These are phyloP conservation scores for Aureobasidium pullulans DNA, from an alignment of 2,329 filamentous ascomycete genomes.

Conservation along the genomic window DNA sequence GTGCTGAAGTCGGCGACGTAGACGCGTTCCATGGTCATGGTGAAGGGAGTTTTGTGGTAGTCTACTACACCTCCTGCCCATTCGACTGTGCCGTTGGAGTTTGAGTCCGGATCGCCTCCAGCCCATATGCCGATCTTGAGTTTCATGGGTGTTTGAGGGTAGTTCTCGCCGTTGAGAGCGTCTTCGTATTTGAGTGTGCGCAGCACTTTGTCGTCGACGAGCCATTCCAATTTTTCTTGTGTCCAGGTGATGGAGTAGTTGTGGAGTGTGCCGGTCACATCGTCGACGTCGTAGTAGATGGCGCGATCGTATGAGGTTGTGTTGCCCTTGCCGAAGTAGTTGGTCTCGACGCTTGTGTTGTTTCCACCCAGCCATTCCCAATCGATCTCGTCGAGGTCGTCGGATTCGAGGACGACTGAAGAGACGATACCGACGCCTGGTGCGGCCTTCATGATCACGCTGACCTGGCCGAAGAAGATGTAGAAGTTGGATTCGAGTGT, in stretches of 20 bases:
- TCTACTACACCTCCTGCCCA: constrained; percentile 32
- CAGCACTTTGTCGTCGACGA: constrained; percentile 59
- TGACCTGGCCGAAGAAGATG: constrained; percentile 77
- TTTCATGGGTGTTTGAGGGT: constrained; percentile 69
- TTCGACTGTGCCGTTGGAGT: constrained; percentile 27
- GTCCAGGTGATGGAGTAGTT: constrained; percentile 69
- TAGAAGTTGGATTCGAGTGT: constrained; percentile 75
- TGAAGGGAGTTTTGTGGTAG: constrained; percentile 29
- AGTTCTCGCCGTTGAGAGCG: constrained; percentile 53
- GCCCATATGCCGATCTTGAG: constrained; percentile 71
- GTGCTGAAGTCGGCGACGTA: constrained; percentile 29
- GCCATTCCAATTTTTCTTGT: constrained; percentile 57
- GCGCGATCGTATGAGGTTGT: constrained; percentile 60
- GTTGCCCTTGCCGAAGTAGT: constrained; percentile 71
- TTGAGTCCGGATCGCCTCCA: constrained; percentile 70
- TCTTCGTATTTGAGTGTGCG: constrained; percentile 49
- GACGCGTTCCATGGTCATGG: constrained; percentile 29
- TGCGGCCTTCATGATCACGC: constrained; percentile 71
- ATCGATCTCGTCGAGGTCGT: constrained; percentile 81
- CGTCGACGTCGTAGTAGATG: constrained; percentile 50
- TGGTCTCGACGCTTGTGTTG: constrained; percentile 55
- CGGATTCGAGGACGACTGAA: constrained; percentile 73
- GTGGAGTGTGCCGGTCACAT: constrained; percentile 54
- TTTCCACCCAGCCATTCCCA: constrained; percentile 74
- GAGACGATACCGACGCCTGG: constrained; percentile 69